These are phyloP conservation scores for Triticum timopheevii DNA, from an alignment of 176 grass and related monocot genomes.

Conservation along the genomic window DNA sequence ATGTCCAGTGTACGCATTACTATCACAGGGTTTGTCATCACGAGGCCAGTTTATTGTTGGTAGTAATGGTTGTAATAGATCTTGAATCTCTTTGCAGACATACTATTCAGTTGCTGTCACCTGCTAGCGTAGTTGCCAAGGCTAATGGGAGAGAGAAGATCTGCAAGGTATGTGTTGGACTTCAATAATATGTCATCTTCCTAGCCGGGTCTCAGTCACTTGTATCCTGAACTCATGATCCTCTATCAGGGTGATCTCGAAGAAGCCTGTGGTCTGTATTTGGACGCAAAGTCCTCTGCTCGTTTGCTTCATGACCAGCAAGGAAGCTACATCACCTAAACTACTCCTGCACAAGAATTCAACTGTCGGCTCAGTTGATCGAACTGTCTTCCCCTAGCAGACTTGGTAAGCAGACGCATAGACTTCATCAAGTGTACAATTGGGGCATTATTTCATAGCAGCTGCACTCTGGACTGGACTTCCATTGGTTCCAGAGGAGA, in stretches of 20 bases:
- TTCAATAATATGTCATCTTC: conserved; percentile 10
- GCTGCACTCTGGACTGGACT: neutral
- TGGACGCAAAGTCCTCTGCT: conserved; percentile 91
- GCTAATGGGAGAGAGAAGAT: conserved; percentile 93
- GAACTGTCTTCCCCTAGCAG: neutral
- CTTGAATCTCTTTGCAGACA: conserved; percentile 52
- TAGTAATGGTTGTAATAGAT: neutral
- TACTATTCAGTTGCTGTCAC: conserved; percentile 86
- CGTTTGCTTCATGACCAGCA: conserved; percentile 90
- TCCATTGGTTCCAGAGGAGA: neutral
- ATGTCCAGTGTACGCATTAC: neutral
- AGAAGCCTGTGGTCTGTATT: conserved; percentile 70
- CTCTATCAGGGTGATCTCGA: conserved; percentile 69
- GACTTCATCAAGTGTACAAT: neutral
- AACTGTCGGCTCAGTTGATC: neutral
- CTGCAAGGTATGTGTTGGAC: conserved; percentile 60
- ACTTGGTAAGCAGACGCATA: neutral
- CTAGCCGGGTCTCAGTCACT: neutral
- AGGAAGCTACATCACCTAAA: conserved; percentile 88
- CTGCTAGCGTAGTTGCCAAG: conserved; percentile 77
- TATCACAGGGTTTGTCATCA: neutral
- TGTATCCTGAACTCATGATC: conserved; percentile 19
- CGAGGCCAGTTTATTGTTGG: neutral
- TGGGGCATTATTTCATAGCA: neutral
- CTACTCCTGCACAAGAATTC: neutral